Conservation (phyloP, 768 basidiomycete species). For the Gyrodon lividus region DNA sequence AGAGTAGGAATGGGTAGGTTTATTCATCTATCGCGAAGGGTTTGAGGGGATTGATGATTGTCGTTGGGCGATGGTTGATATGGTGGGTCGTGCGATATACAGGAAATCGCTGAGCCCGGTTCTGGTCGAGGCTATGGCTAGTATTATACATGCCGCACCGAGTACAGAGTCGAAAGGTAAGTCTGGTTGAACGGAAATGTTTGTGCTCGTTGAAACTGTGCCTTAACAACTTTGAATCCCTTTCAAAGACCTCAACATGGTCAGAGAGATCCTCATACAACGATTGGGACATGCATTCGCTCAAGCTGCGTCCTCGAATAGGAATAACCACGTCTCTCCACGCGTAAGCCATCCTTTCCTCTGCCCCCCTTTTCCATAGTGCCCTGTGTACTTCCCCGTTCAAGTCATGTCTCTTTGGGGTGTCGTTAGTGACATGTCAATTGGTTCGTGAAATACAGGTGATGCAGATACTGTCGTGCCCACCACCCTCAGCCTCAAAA, state of each 20-base stretch:
- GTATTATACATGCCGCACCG: slow-evolving; percentile 61
- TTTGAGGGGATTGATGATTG: neutral
- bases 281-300: slow-evolving; percentile 58
- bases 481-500: slow-evolving; percentile 53
- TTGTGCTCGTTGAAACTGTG: neutral
- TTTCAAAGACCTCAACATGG: slow-evolving; percentile 51
- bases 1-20: slow-evolving; percentile 34
- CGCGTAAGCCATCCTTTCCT: slow-evolving; percentile 35
- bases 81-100: slow-evolving; percentile 3
- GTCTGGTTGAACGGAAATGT: neutral
- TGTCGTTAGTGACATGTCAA: neutral
- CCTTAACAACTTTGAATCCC: neutral
- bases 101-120: slow-evolving; percentile 48
- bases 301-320: slow-evolving; percentile 49
- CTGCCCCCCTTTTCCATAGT: neutral
- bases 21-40: neutral
- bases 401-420: neutral
- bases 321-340: slow-evolving; percentile 53
- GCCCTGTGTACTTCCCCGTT: neutral
- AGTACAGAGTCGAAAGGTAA: slow-evolving; percentile 59
- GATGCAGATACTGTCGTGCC: slow-evolving; percentile 48
- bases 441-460: slow-evolving; percentile 35
- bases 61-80: neutral
- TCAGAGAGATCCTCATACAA: slow-evolving; percentile 54
- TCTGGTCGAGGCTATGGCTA: slow-evolving; percentile 66